Conservation (phyloP, 768 basidiomycete genomes). For the Leccinum longicurvipes region DNA sequence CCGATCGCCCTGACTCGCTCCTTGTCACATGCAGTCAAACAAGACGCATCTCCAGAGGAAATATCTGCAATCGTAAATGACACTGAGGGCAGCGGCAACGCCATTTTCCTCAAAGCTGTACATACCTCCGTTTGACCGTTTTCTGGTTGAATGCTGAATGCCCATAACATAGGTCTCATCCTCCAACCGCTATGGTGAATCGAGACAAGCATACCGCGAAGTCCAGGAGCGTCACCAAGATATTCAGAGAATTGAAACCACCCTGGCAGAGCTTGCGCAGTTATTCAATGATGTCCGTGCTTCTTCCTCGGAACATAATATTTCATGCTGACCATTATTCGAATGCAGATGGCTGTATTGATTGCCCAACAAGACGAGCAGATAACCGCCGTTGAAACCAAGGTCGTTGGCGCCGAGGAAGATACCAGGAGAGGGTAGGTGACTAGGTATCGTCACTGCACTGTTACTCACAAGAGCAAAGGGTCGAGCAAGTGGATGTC, state of each 20-base stretch:
- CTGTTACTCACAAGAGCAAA: background rate
- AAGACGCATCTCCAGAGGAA: slow-evolving; percentile 81
- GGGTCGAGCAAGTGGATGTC: slow-evolving; percentile 56
- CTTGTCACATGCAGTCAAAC: slow-evolving; percentile 57
- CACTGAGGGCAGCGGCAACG: slow-evolving; percentile 50
- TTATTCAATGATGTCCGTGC: slow-evolving; percentile 74
- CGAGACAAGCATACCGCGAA: slow-evolving; percentile 78
- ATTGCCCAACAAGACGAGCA: slow-evolving; percentile 79
- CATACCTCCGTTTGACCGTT: background rate
- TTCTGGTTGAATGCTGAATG: background rate
- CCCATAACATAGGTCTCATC: slow-evolving; percentile 51
- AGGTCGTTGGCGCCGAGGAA: slow-evolving; percentile 57
- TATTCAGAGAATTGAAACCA: slow-evolving; percentile 79
- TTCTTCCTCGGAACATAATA: background rate
- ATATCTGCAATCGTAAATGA: slow-evolving; percentile 66
- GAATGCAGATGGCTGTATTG: slow-evolving; percentile 66
- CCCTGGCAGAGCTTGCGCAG: slow-evolving; percentile 84
- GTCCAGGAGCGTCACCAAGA: slow-evolving; percentile 89
- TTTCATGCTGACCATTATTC: background rate
- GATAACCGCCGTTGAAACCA: slow-evolving; percentile 59
- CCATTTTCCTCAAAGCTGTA: slow-evolving; percentile 80
- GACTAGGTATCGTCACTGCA: background rate
- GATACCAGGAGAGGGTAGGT: slow-evolving; percentile 73
- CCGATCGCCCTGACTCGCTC: background rate
- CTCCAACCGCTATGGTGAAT: slow-evolving; percentile 81